A percentile compares a stretch with the other conserved stretches of the same genome.
phyloP scores from a whole-genome alignment of 2,329 filamentous ascomycete species.

The Aureobasidium musti region DNA sequence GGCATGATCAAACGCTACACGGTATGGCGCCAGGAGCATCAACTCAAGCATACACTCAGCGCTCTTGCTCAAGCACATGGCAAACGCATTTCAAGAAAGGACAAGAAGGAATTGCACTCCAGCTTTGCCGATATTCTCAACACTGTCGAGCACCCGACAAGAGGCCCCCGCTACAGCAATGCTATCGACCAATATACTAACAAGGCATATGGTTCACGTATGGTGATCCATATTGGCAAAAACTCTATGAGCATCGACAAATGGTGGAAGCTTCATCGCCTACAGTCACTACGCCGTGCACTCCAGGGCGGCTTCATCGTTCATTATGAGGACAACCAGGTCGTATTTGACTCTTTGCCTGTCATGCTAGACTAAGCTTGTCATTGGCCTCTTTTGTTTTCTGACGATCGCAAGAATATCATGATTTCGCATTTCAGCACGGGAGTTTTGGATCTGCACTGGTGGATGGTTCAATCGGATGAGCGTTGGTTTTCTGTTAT shows the following conservation, averaged over 20 bases:
- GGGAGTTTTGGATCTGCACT: neutral
- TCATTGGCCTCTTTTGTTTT: neutral
- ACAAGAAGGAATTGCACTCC: constrained; percentile 65
- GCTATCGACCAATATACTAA: constrained; percentile 63
- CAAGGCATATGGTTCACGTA: constrained; percentile 61
- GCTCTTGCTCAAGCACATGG: constrained; percentile 62
- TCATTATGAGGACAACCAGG: constrained; percentile 64
- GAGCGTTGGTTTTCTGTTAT: neutral
- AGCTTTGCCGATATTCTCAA: constrained; percentile 67
- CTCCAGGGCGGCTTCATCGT: constrained; percentile 63
- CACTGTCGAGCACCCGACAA: constrained; percentile 65
- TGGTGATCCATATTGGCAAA: constrained; percentile 63
- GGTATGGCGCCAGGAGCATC: constrained; percentile 64
- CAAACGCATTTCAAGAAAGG: constrained; percentile 65
- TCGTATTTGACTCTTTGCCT: constrained; percentile 62
- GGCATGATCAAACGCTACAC: constrained; percentile 65
- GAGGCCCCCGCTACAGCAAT: constrained; percentile 66
- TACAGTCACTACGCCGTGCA: constrained; percentile 62
- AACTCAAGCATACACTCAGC: constrained; percentile 61
- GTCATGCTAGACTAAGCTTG: constrained; percentile 37
- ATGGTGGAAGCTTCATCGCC: constrained; percentile 71
- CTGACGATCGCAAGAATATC: constrained; percentile 3
- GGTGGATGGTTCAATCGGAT: neutral
- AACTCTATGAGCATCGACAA: constrained; percentile 66
- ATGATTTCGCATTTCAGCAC: constrained; percentile 11